Percentiles rank a stretch among this genome's conserved stretches.
phyloP scores from a whole-genome alignment of 495 filamentous ascomycete genomes.

The Chlorociboria aeruginascens region DNA sequence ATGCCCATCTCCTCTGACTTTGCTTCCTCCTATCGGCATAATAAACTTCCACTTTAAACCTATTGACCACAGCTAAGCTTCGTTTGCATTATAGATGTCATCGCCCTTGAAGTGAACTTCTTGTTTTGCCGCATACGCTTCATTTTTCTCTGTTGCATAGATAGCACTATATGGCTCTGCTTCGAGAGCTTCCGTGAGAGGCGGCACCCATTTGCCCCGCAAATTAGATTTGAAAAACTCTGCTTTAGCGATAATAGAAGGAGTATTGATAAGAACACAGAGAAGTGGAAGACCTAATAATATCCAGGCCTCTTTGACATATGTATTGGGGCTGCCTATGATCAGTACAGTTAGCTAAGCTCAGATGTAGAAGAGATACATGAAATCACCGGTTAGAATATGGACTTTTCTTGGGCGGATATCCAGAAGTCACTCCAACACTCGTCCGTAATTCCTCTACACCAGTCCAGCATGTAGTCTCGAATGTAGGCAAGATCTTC shows the following conservation, averaged over 20 bases:
- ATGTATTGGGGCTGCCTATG: neutral
- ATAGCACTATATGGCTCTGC: neutral
- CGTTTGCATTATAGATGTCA: no score
- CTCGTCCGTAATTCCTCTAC: neutral
- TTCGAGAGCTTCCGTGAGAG: neutral
- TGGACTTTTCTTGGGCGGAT: neutral
- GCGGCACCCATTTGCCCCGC: no score
- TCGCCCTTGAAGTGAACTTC: no score
- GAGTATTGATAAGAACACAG: neutral
- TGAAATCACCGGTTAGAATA: neutral
- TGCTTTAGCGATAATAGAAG: neutral
- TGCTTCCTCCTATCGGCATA: neutral
- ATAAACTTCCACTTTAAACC: neutral
- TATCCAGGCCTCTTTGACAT: neutral
- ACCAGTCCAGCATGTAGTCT: neutral
- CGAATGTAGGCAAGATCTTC: neutral
- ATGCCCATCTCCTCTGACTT: slow-evolving; percentile 1
- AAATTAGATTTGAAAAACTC: neutral
- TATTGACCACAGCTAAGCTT: slow-evolving; percentile 1
- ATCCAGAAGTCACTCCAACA: neutral
- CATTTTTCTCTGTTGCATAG: neutral
- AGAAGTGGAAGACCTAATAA: neutral
- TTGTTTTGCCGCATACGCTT: no score
- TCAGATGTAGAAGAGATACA: neutral
- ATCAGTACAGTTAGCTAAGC: slow-evolving; percentile 1